A percentile compares a stretch with the other conserved stretches of the same genome.
These are phyloP conservation scores for Retiboletus fuscus DNA, from an alignment of 1,284 basidiomycete species.

Conservation along the genomic window DNA sequence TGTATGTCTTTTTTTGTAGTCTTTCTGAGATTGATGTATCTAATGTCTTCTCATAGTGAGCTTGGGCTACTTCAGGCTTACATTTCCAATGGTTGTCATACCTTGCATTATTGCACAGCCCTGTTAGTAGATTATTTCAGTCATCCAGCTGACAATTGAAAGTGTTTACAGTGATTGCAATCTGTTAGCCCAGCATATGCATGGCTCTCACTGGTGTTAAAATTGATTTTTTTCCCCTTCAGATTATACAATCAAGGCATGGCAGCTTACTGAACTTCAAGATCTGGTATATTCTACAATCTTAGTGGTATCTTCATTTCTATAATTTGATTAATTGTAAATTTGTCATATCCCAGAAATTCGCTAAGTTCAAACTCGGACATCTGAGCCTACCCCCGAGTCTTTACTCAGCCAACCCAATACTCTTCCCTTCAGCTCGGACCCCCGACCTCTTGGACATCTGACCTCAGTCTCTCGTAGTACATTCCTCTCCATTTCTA, in stretches of 20 bases:
- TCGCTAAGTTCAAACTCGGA: no score
- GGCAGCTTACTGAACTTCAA: background rate
- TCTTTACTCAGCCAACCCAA: no score
- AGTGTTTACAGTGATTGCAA: background rate
- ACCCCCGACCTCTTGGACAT: no score
- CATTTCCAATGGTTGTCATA: background rate
- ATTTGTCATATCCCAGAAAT: no score
- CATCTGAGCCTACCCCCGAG: no score
- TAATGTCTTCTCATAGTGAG: background rate
- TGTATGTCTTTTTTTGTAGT: background rate
- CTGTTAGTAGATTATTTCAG: background rate
- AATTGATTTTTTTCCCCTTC: background rate
- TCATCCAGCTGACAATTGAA: background rate
- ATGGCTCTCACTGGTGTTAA: background rate
- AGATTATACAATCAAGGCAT: background rate
- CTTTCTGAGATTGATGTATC: background rate
- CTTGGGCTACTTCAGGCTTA: background rate
- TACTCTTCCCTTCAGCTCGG: no score
- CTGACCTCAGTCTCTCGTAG: no score
- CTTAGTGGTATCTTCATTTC: background rate
- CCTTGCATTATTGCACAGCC: slow-evolving; percentile 5
- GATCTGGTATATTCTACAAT: no score
- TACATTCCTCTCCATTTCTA: no score
- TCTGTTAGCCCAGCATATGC: background rate
- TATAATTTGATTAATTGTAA: background rate